Evolutionary conservation across 176 grass and related monocot species (phyloP).

Genomic region (Juncus inflexus): DNA sequence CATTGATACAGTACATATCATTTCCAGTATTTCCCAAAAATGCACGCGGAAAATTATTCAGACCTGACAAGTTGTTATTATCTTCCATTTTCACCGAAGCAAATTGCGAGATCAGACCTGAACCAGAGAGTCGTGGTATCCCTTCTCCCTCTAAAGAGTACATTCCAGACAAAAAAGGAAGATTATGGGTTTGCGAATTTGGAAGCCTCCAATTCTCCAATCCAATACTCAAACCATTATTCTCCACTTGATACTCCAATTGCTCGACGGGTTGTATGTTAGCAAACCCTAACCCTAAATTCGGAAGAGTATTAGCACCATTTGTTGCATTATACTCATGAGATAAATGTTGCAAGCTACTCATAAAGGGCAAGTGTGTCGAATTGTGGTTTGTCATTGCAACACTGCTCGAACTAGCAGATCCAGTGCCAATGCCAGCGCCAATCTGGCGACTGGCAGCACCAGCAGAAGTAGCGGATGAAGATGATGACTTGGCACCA

Average conservation of each 20-base stretch:
- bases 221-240: constrained; percentile 24
- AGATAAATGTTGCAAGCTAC: constrained; percentile 31
- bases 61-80: constrained; percentile 17
- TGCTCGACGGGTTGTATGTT: constrained; percentile 37
- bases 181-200: constrained; percentile 35
- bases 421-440: constrained; percentile 33
- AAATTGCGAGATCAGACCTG: constrained; percentile 73
- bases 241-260: constrained; percentile 47
- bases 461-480: constrained; percentile 58
- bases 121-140: constrained; percentile 52
- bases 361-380: constrained; percentile 37
- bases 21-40: constrained; percentile 39
- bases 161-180: constrained; percentile 34
- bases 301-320: constrained; percentile 30
- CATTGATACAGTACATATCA: constrained; percentile 60
- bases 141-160: constrained; percentile 38
- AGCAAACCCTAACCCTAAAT: constrained; percentile 49
- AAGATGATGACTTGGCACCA: constrained; percentile 45
- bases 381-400: constrained; percentile 29
- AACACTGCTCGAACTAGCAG: constrained; percentile 25
- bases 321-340: constrained; percentile 20
- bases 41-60: constrained; percentile 26
- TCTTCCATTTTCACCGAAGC: constrained; percentile 98
- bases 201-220: constrained; percentile 43
- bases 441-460: constrained; percentile 37